Conservation (phyloP, 805 yeast species). For the Scheffersomyces ergatensis region DNA sequence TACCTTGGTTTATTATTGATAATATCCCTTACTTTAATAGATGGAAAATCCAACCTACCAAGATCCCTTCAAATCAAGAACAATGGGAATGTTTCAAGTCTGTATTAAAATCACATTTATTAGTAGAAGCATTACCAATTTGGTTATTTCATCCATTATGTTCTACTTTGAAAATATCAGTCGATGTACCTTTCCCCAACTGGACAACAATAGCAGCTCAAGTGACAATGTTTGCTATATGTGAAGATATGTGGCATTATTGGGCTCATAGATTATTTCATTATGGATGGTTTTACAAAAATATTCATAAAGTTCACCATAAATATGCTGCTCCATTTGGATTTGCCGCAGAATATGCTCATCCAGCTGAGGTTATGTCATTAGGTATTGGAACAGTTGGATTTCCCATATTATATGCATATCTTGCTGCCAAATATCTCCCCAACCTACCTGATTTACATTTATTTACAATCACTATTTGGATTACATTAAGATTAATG, state of each 20-base stretch:
- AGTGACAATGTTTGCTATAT: conserved; percentile 71
- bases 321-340: conserved; percentile 98
- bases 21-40: conserved; percentile 78
- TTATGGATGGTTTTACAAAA: conserved; percentile 83
- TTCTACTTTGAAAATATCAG: conserved; percentile 71
- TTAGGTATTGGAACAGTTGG: conserved; percentile 97
- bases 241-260: conserved; percentile 97
- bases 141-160: conserved; percentile 97
- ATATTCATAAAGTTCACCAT: conserved; percentile 96
- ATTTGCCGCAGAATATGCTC: conserved; percentile 95
- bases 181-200: conserved; percentile 83
- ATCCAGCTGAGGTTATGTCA: conserved; percentile 87
- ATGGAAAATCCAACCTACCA: conserved; percentile 87
- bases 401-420: conserved; percentile 82
- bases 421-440: conserved; percentile 54
- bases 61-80: conserved; percentile 75
- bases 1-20: conserved; percentile 92
- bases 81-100: conserved; percentile 91
- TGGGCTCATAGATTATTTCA: conserved; percentile 92
- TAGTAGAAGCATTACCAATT: conserved; percentile 93
- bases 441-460: conserved; percentile 54
- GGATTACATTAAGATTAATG: conserved; percentile 86
- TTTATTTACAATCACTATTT: conserved; percentile 80
- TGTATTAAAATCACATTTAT: conserved; percentile 80
- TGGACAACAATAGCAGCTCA: conserved; percentile 58